Conservation (phyloP, 441 rosid species). For the Rhodomyrtus psidioides region DNA sequence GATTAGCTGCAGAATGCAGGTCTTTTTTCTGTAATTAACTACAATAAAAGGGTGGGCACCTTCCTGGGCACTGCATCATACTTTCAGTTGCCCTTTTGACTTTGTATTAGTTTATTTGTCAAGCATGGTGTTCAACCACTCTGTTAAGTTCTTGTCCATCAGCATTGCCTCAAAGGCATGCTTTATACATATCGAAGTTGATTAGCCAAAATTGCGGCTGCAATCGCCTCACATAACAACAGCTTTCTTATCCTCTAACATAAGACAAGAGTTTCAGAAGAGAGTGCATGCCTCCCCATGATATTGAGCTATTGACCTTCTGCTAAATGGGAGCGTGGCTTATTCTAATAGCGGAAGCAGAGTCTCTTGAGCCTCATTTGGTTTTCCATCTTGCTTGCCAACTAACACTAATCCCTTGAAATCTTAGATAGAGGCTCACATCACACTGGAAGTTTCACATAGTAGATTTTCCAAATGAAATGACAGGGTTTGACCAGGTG, state of each 20-base stretch:
- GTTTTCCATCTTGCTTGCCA: not conserved
- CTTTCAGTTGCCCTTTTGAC: not conserved
- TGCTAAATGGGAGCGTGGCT: not conserved
- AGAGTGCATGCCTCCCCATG: not conserved
- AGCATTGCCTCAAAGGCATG: not conserved
- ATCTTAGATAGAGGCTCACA: not conserved
- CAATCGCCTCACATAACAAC: not conserved
- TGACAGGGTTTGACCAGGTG: not conserved
- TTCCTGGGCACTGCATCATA: not conserved
- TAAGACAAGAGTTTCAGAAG: not conserved
- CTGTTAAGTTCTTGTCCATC: not conserved
- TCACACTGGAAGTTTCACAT: not conserved
- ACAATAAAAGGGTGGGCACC: not conserved
- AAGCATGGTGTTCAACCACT: not conserved
- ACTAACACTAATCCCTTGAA: not conserved
- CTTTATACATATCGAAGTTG: not conserved
- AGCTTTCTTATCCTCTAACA: not conserved
- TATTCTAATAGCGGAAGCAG: not conserved
- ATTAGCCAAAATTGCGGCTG: not conserved
- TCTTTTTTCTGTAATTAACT: not conserved
- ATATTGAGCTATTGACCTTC: not conserved
- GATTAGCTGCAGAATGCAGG: not conserved
- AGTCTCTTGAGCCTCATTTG: not conserved
- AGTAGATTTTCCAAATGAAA: not conserved
- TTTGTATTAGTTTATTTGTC: not conserved